phyloP scores from a whole-genome alignment of 1,284 basidiomycete genomes.

The Sphagnurus paluster region DNA sequence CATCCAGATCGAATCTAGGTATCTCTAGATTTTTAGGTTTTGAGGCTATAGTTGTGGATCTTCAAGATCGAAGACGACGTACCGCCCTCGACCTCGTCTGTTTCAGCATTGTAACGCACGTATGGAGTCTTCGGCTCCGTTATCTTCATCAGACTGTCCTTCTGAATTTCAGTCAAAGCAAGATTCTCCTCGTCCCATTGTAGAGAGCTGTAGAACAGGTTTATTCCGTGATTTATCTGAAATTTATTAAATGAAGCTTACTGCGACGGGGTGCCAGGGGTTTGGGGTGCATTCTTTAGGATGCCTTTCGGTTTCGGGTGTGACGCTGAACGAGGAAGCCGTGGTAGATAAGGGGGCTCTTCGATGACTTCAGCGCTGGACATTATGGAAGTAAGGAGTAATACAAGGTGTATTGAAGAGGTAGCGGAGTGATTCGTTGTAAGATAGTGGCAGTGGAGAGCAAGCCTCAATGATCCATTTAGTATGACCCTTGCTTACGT shows the following conservation, averaged over 20 bases:
- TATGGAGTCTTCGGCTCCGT: slow-evolving; percentile 97
- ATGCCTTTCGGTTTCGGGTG: slow-evolving; percentile 79
- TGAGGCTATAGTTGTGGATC: neutral
- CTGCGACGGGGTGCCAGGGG: slow-evolving; percentile 41
- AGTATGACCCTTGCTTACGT: neutral
- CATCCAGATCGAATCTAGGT: slow-evolving; percentile 57
- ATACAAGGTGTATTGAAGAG: neutral
- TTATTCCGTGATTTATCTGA: neutral
- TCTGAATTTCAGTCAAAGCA: slow-evolving; percentile 86
- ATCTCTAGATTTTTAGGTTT: too few species aligned
- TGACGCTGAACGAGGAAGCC: slow-evolving; percentile 55
- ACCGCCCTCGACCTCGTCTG: slow-evolving; percentile 82
- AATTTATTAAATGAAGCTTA: slow-evolving; percentile 36
- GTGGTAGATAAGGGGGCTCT: slow-evolving; percentile 39
- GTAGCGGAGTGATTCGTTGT: neutral
- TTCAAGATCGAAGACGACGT: slow-evolving; percentile 30
- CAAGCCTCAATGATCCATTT: neutral
- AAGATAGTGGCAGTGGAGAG: neutral
- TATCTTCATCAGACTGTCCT: slow-evolving; percentile 95
- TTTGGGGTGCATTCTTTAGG: slow-evolving; percentile 72
- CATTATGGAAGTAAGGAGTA: slow-evolving; percentile 26
- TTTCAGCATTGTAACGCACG: slow-evolving; percentile 86
- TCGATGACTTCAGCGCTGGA: slow-evolving; percentile 35
- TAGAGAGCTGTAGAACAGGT: slow-evolving; percentile 43
- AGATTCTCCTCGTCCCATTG: slow-evolving; percentile 95